These are phyloP conservation scores for Solanum pimpinellifolium DNA, from an alignment of 257 asterid genomes.

Conservation along the genomic window DNA sequence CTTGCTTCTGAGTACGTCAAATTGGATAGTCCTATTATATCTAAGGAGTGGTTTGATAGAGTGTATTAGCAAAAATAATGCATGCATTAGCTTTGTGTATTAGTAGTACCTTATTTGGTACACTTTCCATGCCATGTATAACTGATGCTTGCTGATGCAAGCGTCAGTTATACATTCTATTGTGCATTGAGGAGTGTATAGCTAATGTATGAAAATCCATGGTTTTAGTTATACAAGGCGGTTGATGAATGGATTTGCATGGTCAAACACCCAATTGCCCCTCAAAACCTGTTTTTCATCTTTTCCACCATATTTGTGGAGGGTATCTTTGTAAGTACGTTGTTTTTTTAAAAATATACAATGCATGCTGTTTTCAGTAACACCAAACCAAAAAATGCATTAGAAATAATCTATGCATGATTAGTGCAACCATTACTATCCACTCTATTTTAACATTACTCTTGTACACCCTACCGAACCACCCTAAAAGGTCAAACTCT, in stretches of 20 bases:
- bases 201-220: background rate
- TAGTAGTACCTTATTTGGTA: background rate
- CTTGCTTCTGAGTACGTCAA: background rate
- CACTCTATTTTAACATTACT: background rate
- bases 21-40: background rate
- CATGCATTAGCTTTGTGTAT: background rate
- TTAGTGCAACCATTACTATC: background rate
- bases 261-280: background rate
- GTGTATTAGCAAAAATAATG: background rate
- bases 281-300: background rate
- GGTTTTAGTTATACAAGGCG: background rate
- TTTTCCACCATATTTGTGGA: background rate
- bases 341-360: rapidly evolving
- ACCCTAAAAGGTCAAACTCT: background rate
- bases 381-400: background rate
- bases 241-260: background rate
- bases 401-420: background rate
- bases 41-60: background rate
- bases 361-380: background rate
- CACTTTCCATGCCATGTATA: background rate
- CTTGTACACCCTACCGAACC: background rate
- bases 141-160: background rate
- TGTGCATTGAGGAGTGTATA: background rate
- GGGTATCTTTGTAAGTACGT: background rate
- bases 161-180: background rate